Evolutionary conservation across 106 monocot genomes (phyloP), one percentile per base, ranked within the genome.

Genomic region (Ottelia alismoides): DNA sequence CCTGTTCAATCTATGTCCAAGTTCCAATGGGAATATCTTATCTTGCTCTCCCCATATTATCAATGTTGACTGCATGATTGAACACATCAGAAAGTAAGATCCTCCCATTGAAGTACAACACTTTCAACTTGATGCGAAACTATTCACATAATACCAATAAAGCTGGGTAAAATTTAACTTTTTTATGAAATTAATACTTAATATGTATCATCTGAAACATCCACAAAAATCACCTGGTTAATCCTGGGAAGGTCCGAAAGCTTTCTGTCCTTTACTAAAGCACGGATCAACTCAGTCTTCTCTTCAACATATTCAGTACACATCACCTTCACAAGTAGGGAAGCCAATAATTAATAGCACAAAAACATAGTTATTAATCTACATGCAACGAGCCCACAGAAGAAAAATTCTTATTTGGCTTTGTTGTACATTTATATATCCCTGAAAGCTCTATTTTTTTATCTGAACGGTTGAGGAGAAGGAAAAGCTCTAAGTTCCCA

Each of bases 1-100:
- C 85, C 73, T 79, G 43, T 69, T 63, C 53, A 92, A 68, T 76
- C 92, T 67, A 69, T 72, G 62, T 40, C 66, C 81, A 51, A 92
- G 63, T 53, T 92, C 92, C 57, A 86, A 64, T 0, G 85, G 85
- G 65, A 92, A 92, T 67, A 92, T 75, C 47, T 73, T 53, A 66
- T 92, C 92, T 63, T 82, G 45, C 22, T 92, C 85, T 43, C 85
- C 92, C 92, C 92, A 92, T 22, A 86, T 60, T 51, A 92, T 82
- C 56, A 92, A 76, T 3, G 92, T 85, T 68, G 77, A 73, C 92
- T 92, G 74, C 63, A 61, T 25, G 22, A 56, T 52, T 31, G 22
- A 48, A 62, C 2, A 31, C 26, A 25, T 4, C 31, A 52, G 31
- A 11, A 14, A 28, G 19, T 52, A 32, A 24, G 25, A 46, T 45